Evolutionary conservation across 106 monocot species (phyloP), one percentile per base, ranked within the genome.

Genomic region (Phalaenopsis aphrodite): DNA sequence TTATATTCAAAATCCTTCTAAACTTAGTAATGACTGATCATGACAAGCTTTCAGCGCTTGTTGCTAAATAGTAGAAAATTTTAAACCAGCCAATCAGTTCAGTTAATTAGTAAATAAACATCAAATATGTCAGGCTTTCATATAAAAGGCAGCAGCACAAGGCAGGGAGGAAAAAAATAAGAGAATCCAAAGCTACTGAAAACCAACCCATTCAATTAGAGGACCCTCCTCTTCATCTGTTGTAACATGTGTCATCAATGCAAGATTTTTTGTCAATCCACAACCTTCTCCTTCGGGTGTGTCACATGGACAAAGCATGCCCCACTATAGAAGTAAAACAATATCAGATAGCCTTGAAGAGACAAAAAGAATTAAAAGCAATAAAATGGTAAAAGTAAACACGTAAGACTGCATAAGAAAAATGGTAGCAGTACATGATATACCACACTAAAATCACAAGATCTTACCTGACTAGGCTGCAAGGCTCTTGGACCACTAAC

Each of bases 301-400:
- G 78, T 99, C 94, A 91, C 94, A 99, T 30, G 94, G 99, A 68
- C 95, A 99, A 83, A 99, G 95, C 99, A 99, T 99, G 30, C 99
- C 99, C 99, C 99, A 95, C 99, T 96, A 78, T 84, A 75, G 24
- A 14, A 87, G 42, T 72, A 82, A 77, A 46, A 67, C 15, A 41
- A 3, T 21, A 56, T 81, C 55, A 81, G 21, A 37, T n/a, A 56
- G 19, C 19, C 39, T 61, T 43, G 7, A 81, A 69, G 3, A 69
- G 56, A 65, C 24, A 2, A 57, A 64, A 75, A 36, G 10, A 19
- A 9, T 19, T 45, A 52, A 36, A 76, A 41, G 58, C 10, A 58
- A 10, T 39, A 45, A 17, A 45, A 74, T 78, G 21, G 61, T 17
- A 55, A 23, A 30, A 45, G 43, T 45, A 45, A 45, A 45, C 43